Conservation (phyloP, 2,329 filamentous ascomycete species). For the Pseudopithomyces maydicus region DNA sequence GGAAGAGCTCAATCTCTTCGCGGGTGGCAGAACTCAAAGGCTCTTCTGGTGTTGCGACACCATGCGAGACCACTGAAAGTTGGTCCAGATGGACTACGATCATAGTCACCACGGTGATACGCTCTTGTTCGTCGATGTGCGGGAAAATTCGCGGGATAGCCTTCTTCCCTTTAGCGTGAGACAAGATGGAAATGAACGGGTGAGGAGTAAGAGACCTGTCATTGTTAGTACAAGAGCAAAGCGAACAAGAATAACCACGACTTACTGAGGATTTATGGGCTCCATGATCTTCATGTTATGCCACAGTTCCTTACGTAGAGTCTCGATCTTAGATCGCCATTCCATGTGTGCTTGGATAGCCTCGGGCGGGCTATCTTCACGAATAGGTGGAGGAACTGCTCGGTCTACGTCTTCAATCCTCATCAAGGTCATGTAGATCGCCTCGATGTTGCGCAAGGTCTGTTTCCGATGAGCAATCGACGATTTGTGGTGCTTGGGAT, state of each 20-base stretch:
- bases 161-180: constrained; percentile 95
- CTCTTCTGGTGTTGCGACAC: constrained; percentile 75
- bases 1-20: constrained; percentile 92
- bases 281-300: constrained; percentile 88
- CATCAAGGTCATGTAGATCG: constrained; percentile 87
- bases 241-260: constrained; percentile 7
- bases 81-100: constrained; percentile 92
- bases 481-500: constrained; percentile 49
- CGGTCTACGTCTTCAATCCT: constrained; percentile 92
- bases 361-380: constrained; percentile 68
- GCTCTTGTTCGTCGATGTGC: constrained; percentile 88
- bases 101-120: constrained; percentile 93
- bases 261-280: constrained; percentile 69
- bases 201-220: constrained; percentile 71
- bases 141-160: constrained; percentile 93
- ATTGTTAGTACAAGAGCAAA: constrained; percentile 17
- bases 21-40: constrained; percentile 71
- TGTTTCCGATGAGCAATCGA: constrained; percentile 77
- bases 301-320: constrained; percentile 84
- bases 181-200: constrained; percentile 95
- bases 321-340: constrained; percentile 73
- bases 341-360: constrained; percentile 75
- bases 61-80: constrained; percentile 85
- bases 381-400: constrained; percentile 71
- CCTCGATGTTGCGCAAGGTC: constrained; percentile 84